Evolutionary conservation across 768 basidiomycete species (phyloP).

Genomic region (Ramaria sp.): DNA sequence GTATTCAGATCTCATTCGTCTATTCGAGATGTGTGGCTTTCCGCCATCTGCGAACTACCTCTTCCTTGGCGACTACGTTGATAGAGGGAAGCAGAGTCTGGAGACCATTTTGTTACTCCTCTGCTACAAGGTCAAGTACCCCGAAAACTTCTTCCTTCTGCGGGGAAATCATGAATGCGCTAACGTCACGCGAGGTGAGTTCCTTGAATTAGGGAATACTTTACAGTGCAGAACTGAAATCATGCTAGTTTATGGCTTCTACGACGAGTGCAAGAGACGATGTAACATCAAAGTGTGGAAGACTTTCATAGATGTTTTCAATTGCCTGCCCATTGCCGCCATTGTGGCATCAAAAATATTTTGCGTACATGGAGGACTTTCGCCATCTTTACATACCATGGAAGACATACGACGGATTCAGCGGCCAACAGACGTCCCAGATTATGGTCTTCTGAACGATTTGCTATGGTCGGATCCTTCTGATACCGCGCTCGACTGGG

Average conservation of each 20-base stretch:
- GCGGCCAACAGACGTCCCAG: slow-evolving; percentile 95
- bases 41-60: slow-evolving; percentile 96
- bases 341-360: slow-evolving; percentile 99
- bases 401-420: slow-evolving; percentile 98
- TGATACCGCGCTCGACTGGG: slow-evolving; percentile 97
- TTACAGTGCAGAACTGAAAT: slow-evolving; percentile 6
- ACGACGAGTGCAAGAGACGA: slow-evolving; percentile 98
- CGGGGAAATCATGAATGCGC: slow-evolving; percentile 99
- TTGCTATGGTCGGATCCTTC: slow-evolving; percentile 97
- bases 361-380: slow-evolving; percentile 95
- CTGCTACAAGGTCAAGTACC: slow-evolving; percentile 99
- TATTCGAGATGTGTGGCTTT: slow-evolving; percentile 99
- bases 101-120: slow-evolving; percentile 94
- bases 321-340: slow-evolving; percentile 95
- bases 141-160: slow-evolving; percentile 97
- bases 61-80: slow-evolving; percentile 98
- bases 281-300: slow-evolving; percentile 99
- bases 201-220: slow-evolving; percentile 6
- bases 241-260: slow-evolving; percentile 88
- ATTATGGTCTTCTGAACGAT: slow-evolving; percentile 95
- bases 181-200: slow-evolving; percentile 92
- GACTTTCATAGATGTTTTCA: slow-evolving; percentile 99
- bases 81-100: slow-evolving; percentile 95
- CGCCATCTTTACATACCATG: slow-evolving; percentile 89
- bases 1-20: slow-evolving; percentile 94